Conservation (phyloP, 768 basidiomycete species). For the Amanita thiersii region DNA sequence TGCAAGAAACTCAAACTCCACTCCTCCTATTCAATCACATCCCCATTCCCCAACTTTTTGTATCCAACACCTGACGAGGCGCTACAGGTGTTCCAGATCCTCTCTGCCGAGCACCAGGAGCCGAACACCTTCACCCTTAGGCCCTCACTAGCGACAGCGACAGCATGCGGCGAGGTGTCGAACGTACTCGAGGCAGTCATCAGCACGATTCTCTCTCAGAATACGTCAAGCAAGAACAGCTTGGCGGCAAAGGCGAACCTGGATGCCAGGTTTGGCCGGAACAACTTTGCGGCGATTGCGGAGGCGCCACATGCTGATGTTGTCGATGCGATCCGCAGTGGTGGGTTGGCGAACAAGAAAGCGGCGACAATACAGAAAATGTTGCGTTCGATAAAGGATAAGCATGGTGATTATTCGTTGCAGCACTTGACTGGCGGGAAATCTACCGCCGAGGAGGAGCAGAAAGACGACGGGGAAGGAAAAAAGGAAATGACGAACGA, state of each 20-base stretch:
- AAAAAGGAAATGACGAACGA: constrained; percentile 27
- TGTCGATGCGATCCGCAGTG: constrained; percentile 40
- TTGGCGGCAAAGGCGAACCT: constrained; percentile 40
- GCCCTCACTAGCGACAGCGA: constrained; percentile 26
- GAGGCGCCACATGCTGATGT: constrained; percentile 31
- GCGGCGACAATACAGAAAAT: constrained; percentile 45
- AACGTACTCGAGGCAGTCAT: constrained; percentile 54
- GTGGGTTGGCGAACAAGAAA: constrained; percentile 56
- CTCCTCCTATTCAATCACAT: constrained; percentile 27
- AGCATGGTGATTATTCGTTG: constrained; percentile 46
- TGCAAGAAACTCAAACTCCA: constrained; percentile 45
- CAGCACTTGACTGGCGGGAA: constrained; percentile 43
- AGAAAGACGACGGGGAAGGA: constrained; percentile 13
- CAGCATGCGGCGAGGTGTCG: constrained; percentile 36
- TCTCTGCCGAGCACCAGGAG: constrained; percentile 25
- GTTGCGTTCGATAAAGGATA: constrained; percentile 30
- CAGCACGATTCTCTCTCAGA: constrained; percentile 53
- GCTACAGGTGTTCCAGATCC: constrained; percentile 29
- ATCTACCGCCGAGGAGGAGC: too few relatives aligned
- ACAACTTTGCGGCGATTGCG: constrained; percentile 43
- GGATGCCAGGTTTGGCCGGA: constrained; percentile 39
- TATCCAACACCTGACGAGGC: constrained; percentile 38
- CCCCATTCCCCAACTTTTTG: constrained; percentile 38
- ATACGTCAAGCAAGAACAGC: constrained; percentile 43
- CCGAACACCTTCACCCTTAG: not conserved